Evolutionary conservation across 345 rosid species (phyloP), one percentile per base, ranked within the genome.

Genomic region (Balakata baccata): DNA sequence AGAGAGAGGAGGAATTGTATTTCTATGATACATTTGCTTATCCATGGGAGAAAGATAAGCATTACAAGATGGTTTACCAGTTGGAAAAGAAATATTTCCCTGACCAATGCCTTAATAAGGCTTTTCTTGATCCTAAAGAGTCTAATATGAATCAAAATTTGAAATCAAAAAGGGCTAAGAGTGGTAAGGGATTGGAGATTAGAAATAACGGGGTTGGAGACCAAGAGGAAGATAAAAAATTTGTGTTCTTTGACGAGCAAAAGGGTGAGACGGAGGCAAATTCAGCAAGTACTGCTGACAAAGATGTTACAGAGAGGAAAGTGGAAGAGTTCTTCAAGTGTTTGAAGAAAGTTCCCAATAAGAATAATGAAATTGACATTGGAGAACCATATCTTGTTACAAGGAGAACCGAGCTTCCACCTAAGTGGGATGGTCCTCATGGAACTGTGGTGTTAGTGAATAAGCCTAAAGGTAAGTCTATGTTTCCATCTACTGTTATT

Each of bases 31-130:
- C 94, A 4, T 91, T 95, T 82, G 89, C 97, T 49, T 89, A 87
- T 79, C 98, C 99, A 0, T 92, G 98, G 99, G 97, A 92, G 84
- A 91, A 91, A 76, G 90, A 91, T 70, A 89, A 89, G 89, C 99
- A 92, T 85, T 95, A 95, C 80, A 92, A 89, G 86, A 92, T 91
- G 99, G 97, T 91, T 68, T 89, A 89, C 86, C 90, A 95, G 87
- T 74, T 91, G 77, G 99, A 95, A 86, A 92, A 95, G 90, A 95
- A 92, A 88, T 95, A 87, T 84, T 95, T 85, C 52, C 98, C 98
- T 23, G 96, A 89, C 54, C 96, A 92, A 16, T 84, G 92, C 68
- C 86, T 95, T 53, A 97, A 92, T 72, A 92, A 91, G 87, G 97
- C 99, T 8, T 92, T 91, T 83, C 72, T 92, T 71, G 85, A 92